phyloP scores from a whole-genome alignment of 2,329 filamentous ascomycete genomes.

The Coleophoma eucalyptorum region DNA sequence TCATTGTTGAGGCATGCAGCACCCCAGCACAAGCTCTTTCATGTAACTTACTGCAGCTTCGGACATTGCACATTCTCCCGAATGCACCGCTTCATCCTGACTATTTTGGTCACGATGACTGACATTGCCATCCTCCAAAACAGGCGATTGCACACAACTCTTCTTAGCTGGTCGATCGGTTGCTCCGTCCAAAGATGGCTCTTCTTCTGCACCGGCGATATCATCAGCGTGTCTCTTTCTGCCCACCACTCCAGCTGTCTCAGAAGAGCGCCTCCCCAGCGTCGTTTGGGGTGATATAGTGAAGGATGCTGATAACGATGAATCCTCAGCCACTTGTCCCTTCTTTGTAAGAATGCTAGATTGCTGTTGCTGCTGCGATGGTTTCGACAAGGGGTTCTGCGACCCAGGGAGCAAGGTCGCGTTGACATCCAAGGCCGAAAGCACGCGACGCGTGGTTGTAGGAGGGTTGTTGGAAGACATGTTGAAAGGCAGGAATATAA shows the following conservation, averaged over 20 bases:
- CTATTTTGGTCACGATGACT: not conserved
- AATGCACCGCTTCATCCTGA: not conserved
- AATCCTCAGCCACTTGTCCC: not conserved
- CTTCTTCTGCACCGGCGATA: not conserved
- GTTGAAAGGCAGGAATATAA: not conserved
- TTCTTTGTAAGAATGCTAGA: not conserved
- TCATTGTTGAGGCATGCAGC: too few species aligned
- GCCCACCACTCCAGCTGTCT: not conserved
- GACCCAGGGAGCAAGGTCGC: conserved; percentile 1
- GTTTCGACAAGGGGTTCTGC: too few species aligned
- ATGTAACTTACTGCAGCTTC: too few species aligned
- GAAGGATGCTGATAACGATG: not conserved
- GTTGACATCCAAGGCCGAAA: conserved; percentile 64
- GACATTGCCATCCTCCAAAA: not conserved
- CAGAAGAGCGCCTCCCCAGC: not conserved
- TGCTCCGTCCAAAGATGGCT: not conserved
- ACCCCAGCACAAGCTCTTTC: too few species aligned
- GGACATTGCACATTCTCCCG: too few species aligned
- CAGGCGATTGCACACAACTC: not conserved
- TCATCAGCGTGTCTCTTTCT: not conserved
- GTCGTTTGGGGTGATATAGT: not conserved
- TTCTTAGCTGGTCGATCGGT: not conserved
- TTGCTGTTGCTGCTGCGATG: not conserved
- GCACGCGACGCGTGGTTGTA: conserved; percentile 13
- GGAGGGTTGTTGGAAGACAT: conserved; percentile 2